Conservation (phyloP, 2,329 filamentous ascomycete genomes). For the Dactylellina cionopaga region DNA sequence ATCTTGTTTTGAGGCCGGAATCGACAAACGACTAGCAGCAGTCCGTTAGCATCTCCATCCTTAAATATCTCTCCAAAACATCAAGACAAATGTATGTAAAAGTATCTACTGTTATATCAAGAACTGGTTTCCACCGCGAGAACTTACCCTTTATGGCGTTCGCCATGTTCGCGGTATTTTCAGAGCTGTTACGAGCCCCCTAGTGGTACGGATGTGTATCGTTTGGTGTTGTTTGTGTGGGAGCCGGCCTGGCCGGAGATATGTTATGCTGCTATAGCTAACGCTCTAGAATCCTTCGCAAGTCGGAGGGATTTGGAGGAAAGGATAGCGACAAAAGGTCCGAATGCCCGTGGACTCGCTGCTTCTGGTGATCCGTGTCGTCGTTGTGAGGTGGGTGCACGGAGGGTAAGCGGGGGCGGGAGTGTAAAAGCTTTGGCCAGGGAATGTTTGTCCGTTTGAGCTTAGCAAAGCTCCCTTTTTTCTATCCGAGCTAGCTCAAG, state of each 20-base stretch:
- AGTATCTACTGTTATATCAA: not conserved
- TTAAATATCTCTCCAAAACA: not conserved
- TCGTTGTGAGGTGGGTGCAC: conserved; percentile 10
- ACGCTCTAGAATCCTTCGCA: not conserved
- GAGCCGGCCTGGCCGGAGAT: conserved; percentile 9
- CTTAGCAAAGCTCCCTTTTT: conserved; percentile 33
- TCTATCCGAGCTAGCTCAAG: not conserved
- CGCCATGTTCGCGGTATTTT: conserved; percentile 48
- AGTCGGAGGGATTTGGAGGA: not conserved
- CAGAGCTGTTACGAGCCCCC: conserved; percentile 33
- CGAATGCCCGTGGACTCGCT: not conserved
- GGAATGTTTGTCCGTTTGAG: conserved; percentile 36
- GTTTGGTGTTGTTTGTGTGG: conserved; percentile 4
- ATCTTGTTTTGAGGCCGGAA: conserved; percentile 97
- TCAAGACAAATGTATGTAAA: not conserved
- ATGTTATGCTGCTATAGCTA: not conserved
- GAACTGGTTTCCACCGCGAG: conserved; percentile 15
- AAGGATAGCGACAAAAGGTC: not conserved
- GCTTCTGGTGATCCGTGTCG: conserved; percentile 2
- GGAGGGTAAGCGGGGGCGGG: conserved; percentile 36
- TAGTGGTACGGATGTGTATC: not conserved
- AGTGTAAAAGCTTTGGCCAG: conserved; percentile 29
- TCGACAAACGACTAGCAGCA: conserved; percentile 85
- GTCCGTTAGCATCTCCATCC: conserved; percentile 24
- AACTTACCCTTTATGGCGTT: conserved; percentile 68